A percentile compares a stretch with the other conserved stretches of the same genome.
phyloP scores from a whole-genome alignment of 2,329 filamentous ascomycete species.

The Cytospora chrysosperma region DNA sequence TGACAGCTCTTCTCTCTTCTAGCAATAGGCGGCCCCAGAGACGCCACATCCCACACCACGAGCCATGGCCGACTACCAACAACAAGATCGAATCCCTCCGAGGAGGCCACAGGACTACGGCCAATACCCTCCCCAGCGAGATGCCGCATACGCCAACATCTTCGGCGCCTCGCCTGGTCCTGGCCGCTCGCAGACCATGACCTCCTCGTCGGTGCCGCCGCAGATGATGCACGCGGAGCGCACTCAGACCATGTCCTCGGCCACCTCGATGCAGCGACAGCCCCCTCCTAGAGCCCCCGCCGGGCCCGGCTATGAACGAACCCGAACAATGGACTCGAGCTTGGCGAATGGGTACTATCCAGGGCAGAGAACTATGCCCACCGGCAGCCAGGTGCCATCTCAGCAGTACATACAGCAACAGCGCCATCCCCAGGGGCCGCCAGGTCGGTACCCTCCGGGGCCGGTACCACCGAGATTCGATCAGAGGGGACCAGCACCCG shows the following conservation, averaged over 20 bases:
- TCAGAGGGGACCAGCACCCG: slow-evolving; percentile 44
- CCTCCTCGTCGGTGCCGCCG: slow-evolving; percentile 62
- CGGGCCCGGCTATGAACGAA: slow-evolving; percentile 38
- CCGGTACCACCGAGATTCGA: slow-evolving; percentile 58
- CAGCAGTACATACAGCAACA: slow-evolving; percentile 50
- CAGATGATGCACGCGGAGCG: slow-evolving; percentile 60
- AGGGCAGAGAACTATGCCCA: slow-evolving; percentile 51
- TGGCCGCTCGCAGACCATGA: slow-evolving; percentile 95
- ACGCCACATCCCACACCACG: slow-evolving; percentile 15
- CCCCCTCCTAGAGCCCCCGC: slow-evolving; percentile 58
- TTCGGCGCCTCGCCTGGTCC: slow-evolving; percentile 85
- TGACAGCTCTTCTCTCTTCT: slow-evolving; percentile 22
- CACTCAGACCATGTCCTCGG: slow-evolving; percentile 74
- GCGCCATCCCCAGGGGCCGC: slow-evolving; percentile 41
- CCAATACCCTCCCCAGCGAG: slow-evolving; percentile 53
- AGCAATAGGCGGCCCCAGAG: slow-evolving; percentile 19
- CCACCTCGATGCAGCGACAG: slow-evolving; percentile 57
- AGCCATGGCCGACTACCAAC: slow-evolving; percentile 59
- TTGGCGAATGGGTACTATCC: slow-evolving; percentile 54
- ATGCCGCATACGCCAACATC: slow-evolving; percentile 94
- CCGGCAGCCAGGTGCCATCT: slow-evolving; percentile 46
- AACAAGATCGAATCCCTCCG: slow-evolving; percentile 48
- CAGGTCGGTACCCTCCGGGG: slow-evolving; percentile 50
- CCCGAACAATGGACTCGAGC: slow-evolving; percentile 44
- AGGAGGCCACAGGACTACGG: slow-evolving; percentile 35